These are phyloP conservation scores for Jatropha curcas DNA, from an alignment of 345 rosid species.

Conservation along the genomic window DNA sequence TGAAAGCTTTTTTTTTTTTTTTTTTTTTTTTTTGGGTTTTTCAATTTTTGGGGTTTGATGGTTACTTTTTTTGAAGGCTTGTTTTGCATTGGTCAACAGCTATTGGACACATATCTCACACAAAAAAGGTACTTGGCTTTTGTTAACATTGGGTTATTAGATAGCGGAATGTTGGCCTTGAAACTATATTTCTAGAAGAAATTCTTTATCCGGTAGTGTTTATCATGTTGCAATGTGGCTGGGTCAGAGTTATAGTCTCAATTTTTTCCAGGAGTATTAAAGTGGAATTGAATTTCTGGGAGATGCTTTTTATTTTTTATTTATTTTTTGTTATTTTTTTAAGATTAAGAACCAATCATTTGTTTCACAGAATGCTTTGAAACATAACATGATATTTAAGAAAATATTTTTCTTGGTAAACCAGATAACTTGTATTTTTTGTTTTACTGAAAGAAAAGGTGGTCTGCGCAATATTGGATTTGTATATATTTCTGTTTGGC, in stretches of 20 bases:
- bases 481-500: neutral
- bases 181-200: too few species aligned
- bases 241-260: neutral
- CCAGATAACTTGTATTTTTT: neutral
- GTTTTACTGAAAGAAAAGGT: neutral
- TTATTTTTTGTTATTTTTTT: neutral
- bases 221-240: neutral
- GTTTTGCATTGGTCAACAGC: constrained; percentile 37
- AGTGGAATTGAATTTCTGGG: neutral
- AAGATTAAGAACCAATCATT: neutral
- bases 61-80: neutral
- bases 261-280: neutral
- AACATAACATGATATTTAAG: neutral
- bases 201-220: neutral
- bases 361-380: neutral
- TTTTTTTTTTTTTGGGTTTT: neutral
- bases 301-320: neutral
- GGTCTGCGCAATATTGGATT: neutral
- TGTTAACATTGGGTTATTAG: neutral
- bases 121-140: constrained; percentile 56
- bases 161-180: too few species aligned
- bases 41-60: neutral
- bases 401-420: neutral
- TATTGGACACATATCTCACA: constrained; percentile 71
- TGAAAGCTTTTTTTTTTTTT: neutral